phyloP scores from a whole-genome alignment of 2,329 filamentous ascomycete genomes.

The Talaromyces sp. region DNA sequence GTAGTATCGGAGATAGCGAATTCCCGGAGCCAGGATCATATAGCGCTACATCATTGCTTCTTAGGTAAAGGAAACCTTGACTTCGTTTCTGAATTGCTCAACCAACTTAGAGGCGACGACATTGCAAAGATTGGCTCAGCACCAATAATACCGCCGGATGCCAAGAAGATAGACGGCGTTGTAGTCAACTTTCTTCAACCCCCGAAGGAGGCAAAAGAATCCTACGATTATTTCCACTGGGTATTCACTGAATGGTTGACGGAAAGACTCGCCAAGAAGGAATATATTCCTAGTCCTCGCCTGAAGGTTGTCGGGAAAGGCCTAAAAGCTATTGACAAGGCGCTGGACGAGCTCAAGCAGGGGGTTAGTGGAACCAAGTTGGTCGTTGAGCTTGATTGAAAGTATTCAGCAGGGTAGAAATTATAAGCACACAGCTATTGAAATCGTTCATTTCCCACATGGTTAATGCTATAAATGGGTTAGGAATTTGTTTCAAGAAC shows the following conservation, averaged over 20 bases:
- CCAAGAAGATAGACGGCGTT: slow-evolving; percentile 2
- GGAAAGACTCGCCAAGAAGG: slow-evolving; percentile 20
- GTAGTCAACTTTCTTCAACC: slow-evolving; percentile 18
- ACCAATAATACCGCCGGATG: slow-evolving; percentile 4
- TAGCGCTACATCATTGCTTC: slow-evolving; percentile 15
- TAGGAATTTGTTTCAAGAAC: no score
- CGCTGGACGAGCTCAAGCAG: slow-evolving; percentile 22
- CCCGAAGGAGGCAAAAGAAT: slow-evolving; percentile 17
- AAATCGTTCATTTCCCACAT: no score
- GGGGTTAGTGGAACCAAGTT: slow-evolving; percentile 25
- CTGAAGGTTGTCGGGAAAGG: slow-evolving; percentile 23
- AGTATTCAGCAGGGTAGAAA: background rate
- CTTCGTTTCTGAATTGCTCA: background rate
- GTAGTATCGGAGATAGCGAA: slow-evolving; percentile 31
- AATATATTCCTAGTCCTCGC: slow-evolving; percentile 24
- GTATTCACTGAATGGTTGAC: slow-evolving; percentile 23
- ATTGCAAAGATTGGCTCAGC: slow-evolving; percentile 12
- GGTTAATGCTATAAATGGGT: no score
- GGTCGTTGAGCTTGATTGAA: slow-evolving; percentile 19
- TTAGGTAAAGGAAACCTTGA: slow-evolving; percentile 8
- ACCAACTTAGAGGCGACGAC: background rate
- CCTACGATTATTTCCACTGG: slow-evolving; percentile 19
- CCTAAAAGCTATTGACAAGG: slow-evolving; percentile 19
- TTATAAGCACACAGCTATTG: background rate
- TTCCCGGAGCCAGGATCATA: slow-evolving; percentile 23